Evolutionary conservation across 352 stramenopile genomes (phyloP), one percentile per base, ranked within the genome.

Genomic region (Phytophthora pini): DNA sequence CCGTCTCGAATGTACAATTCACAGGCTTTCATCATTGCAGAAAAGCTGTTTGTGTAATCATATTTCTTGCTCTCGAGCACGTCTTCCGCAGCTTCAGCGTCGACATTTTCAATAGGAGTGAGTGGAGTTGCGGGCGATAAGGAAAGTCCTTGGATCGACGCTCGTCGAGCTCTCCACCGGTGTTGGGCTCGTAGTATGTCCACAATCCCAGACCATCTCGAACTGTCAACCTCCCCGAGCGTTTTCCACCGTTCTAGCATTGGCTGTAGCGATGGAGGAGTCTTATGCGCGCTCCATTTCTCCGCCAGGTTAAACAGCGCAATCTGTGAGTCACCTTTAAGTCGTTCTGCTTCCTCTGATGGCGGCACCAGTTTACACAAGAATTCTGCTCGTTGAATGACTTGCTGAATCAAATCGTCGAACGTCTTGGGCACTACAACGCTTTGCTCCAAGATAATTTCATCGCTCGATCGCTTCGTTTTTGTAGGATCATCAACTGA

Each of bases 221-320:
- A 92, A 26, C 80, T 91, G 49, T 96, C 88, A 8, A 71, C 77
- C 52, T 95, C 78, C 8, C 79, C 61, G 27, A 96, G 43, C 8
- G 77, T 91, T 68, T 88, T 88, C 88, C 88, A 96, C 9, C 88
- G 72, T 51, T 96, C 88, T 29, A 95, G 77, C 87, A 96, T 95
- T 8, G 88, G 88, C 39, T 96, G 82, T 29, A 96, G 60, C 1
- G 82, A 93, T 12, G 88, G 88, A 27, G 85, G 86, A 1, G 88
- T 93, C 44, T 90, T 92, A 46, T 94, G 81, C 2, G 86, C 57
- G 54, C 84, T 93, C 88, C 88, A 96, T 34, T 96, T 96, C 45
- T 96, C 86, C 9, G 88, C 88, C 31, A 96, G 62, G 47, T 96
- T 92, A 39, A 84, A 90, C 1, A 96, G 62, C 1, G 88, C 88